phyloP scores from a whole-genome alignment of 331 rosid species.

The Phaseolus coccineus region DNA sequence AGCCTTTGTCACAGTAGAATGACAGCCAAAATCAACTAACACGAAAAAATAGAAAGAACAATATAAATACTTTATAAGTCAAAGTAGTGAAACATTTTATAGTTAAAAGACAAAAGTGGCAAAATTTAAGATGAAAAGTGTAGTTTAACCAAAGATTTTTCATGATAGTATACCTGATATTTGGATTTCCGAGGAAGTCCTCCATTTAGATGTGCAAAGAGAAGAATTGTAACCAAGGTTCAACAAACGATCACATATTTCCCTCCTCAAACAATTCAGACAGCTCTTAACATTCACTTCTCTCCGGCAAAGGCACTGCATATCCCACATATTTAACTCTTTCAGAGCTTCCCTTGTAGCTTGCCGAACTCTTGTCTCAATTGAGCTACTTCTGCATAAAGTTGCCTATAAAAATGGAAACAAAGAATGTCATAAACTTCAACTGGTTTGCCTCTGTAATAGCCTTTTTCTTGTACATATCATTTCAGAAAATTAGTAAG shows the following conservation, averaged over 20 bases:
- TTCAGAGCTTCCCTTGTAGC: constrained; percentile 63
- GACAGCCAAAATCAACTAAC: background rate
- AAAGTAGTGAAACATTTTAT: too few species aligned
- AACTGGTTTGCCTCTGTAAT: background rate
- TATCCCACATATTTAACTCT: constrained; percentile 44
- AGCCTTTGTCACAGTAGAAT: background rate
- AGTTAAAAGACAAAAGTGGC: too few species aligned
- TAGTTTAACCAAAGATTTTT: too few species aligned
- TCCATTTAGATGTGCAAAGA: constrained; percentile 80
- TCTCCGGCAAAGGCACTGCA: constrained; percentile 56
- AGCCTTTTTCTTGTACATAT: too few species aligned
- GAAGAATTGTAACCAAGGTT: constrained; percentile 64
- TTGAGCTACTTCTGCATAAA: constrained; percentile 54
- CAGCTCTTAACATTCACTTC: constrained; percentile 52
- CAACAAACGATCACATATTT: constrained; percentile 57
- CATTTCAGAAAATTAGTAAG: too few species aligned
- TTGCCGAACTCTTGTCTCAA: constrained; percentile 62
- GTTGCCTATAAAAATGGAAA: constrained; percentile 50
- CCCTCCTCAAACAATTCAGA: constrained; percentile 66
- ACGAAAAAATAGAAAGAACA: too few species aligned
- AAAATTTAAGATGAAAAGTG: too few species aligned
- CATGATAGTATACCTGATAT: constrained; percentile 57
- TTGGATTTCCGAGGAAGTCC: constrained; percentile 53
- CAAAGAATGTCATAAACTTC: background rate
- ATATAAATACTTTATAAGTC: too few species aligned